These are phyloP conservation scores for Talaromyces pinophilus DNA, from an alignment of 2,329 filamentous ascomycete genomes.

Conservation along the genomic window DNA sequence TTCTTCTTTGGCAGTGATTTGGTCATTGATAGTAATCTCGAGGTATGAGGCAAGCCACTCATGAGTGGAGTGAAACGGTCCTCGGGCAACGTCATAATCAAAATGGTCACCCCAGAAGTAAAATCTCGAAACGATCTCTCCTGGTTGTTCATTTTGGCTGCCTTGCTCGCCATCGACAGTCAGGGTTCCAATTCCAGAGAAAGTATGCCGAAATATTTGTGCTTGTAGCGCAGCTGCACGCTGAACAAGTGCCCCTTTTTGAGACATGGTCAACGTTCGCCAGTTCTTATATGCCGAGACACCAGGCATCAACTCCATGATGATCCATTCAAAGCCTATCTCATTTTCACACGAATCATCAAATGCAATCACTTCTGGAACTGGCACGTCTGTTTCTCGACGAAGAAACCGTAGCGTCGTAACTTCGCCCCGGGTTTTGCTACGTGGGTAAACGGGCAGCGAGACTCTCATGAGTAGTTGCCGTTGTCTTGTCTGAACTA, in stretches of 20 bases:
- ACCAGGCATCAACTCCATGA: constrained; percentile 22
- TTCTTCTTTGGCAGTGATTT: constrained; percentile 17
- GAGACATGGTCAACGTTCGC: background rate
- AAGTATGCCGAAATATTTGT: background rate
- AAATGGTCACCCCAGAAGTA: constrained; percentile 25
- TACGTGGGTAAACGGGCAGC: constrained; percentile 4
- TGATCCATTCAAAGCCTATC: constrained; percentile 27
- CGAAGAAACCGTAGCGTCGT: constrained; percentile 11
- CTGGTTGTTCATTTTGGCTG: constrained; percentile 11
- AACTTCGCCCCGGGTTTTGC: constrained; percentile 8
- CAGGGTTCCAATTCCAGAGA: background rate
- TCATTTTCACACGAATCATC: constrained; percentile 24
- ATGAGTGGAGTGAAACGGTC: constrained; percentile 24
- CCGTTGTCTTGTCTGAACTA: background rate
- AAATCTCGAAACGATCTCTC: constrained; percentile 25
- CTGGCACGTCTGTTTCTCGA: constrained; percentile 5
- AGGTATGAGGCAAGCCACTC: constrained; percentile 26
- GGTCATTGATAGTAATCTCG: constrained; percentile 18
- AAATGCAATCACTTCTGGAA: constrained; percentile 24
- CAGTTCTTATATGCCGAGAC: constrained; percentile 15
- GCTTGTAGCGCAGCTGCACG: background rate
- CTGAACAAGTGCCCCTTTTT: constrained; percentile 3
- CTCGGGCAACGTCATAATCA: constrained; percentile 23
- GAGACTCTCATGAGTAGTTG: background rate
- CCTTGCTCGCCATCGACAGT: background rate